Evolutionary conservation across 305 asterid species (phyloP), one percentile per base, ranked within the genome.

Genomic region (Fraxinus floribunda): DNA sequence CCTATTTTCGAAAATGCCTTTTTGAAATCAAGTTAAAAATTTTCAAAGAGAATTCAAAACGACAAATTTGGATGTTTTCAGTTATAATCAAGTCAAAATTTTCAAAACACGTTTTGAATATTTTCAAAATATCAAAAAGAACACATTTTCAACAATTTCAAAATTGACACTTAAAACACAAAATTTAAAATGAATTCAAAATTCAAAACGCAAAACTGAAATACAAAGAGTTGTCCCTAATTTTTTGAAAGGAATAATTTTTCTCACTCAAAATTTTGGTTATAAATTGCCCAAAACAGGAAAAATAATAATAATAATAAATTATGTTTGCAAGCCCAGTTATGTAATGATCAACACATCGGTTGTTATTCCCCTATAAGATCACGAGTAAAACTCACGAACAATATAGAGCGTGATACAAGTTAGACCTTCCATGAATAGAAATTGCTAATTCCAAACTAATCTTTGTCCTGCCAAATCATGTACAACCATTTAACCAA

Each of bases 391-490:
- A 0, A 0, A 0, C 0, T 0, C 87, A 86, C 87, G 79, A 0
- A 0, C 4, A 0, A 0, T 1, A 0, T 2, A 1, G 1, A 62
- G 77, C 81, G 86, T 86, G 87, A 66, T 3, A 6, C 2, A 7
- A 15, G 2, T 57, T 75, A 66, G 60, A 52, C 85, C 85, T 84
- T 75, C 78, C n/a, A 80, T 57, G 57, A 78, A 76, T 78, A 83
- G 85, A 85, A 79, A 83, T 85, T 86, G 78, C 79, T 89, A 80
- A 5, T 83, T 87, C 88, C 89, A 86, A 75, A 68, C 88, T 68
- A 78, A 81, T 88, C 83, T 72, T 79, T 83, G 75, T 78, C 78
- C 79, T 84, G 89, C 91, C 89, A 85, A 83, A 82, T 41, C 76
- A 36, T 34, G 16, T 80, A 77, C 90, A 82, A 76, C 22, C 46